phyloP scores from a whole-genome alignment of 192 early-diverging fungal species.

The Jimgerdemannia flammicorona region DNA sequence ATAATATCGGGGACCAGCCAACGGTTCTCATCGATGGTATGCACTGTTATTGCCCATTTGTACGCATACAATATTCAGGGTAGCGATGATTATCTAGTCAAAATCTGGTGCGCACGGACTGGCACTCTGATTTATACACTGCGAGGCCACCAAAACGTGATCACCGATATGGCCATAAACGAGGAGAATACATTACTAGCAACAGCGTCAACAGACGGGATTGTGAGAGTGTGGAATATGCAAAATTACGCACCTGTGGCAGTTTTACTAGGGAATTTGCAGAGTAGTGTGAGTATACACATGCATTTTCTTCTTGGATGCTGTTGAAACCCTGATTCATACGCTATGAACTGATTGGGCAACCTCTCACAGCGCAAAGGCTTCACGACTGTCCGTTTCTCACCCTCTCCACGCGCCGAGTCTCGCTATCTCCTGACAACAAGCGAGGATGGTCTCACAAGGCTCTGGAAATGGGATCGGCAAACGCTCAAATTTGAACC shows the following conservation, averaged over 20 bases:
- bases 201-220: slow-evolving; percentile 72
- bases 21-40: not conserved
- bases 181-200: slow-evolving; percentile 76
- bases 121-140: slow-evolving; percentile 78
- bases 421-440: slow-evolving; percentile 68
- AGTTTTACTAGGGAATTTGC: slow-evolving; percentile 38
- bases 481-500: slow-evolving; percentile 49
- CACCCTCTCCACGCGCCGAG: slow-evolving; percentile 68
- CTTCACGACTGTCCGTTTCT: slow-evolving; percentile 66
- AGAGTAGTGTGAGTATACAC: slow-evolving; percentile 4
- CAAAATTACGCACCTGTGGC: slow-evolving; percentile 63
- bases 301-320: slow-evolving; percentile 11
- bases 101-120: slow-evolving; percentile 77
- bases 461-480: slow-evolving; percentile 71
- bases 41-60: not conserved
- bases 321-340: not conserved
- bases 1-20: not conserved
- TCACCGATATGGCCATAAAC: slow-evolving; percentile 77
- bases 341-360: not conserved
- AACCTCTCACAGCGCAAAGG: slow-evolving; percentile 35
- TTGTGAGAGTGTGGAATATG: slow-evolving; percentile 72
- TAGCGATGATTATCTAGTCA: slow-evolving; percentile 84
- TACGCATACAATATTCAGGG: slow-evolving; percentile 37
- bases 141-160: slow-evolving; percentile 73
- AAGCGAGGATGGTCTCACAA: slow-evolving; percentile 65